These are phyloP conservation scores for Chlamydomonas schloesseri DNA, from an alignment of 139 green algal genomes.

Conservation along the genomic window DNA sequence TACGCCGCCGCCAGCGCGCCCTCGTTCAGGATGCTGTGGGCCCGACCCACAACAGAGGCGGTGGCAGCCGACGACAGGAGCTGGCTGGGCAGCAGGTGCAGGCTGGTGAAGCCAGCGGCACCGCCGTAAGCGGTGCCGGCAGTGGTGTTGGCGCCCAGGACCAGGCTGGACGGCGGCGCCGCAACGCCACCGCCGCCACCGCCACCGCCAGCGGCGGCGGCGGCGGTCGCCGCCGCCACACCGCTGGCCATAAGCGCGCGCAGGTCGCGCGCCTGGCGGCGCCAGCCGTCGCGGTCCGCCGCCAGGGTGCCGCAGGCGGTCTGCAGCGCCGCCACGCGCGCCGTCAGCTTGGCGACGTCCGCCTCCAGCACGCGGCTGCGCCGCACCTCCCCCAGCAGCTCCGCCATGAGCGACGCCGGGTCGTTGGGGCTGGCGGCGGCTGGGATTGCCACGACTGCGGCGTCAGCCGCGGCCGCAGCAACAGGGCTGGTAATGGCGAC, in stretches of 20 bases:
- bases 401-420: background rate
- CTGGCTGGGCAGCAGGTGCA: too few relatives aligned
- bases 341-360: background rate
- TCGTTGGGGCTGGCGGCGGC: background rate
- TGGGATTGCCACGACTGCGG: too few relatives aligned
- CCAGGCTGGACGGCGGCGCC: background rate
- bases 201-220: background rate
- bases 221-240: background rate
- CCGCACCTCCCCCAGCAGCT: constrained; percentile 31
- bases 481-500: background rate
- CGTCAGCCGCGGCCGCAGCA: background rate
- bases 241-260: constrained; percentile 12
- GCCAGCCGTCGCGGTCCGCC: constrained; percentile 33
- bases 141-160: background rate
- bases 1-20: background rate
- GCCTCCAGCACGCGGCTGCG: background rate
- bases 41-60: background rate
- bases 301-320: constrained; percentile 11
- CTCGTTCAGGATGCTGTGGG: background rate
- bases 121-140: background rate
- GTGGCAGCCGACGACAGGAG: too few relatives aligned
- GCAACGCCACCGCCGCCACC: background rate
- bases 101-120: too few relatives aligned
- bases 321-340: background rate
- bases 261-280: constrained; percentile 12